Evolutionary conservation across 495 filamentous ascomycete species (phyloP), one percentile per base, ranked within the genome.

Genomic region (Neurospora hispaniola): DNA sequence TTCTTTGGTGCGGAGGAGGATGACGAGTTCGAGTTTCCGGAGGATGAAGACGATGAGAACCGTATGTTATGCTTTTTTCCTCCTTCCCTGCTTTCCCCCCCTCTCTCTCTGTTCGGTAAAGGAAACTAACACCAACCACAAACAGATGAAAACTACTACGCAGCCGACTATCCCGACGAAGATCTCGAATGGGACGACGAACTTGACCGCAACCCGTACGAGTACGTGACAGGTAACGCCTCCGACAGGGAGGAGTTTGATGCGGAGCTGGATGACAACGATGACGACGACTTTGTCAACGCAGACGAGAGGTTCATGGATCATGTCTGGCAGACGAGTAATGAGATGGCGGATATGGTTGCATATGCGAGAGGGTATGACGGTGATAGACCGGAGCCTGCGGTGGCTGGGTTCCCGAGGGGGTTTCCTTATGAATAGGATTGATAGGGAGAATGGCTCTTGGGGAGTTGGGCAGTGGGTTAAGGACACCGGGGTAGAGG

Each of bases 1-100:
- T 88, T 88, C 71, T 88, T 84, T 69, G 83, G 84, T 3, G 78
- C 80, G 7, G 82, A 82, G 20, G 76, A 74, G 4, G 85, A 87
- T 20, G 83, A 81, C 59, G 82, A 84, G 14, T 81, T 83, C 8
- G 84, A 87, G 10, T 82, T 81, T 68, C 78, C 78, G 1, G 85
- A 87, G 44, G 85, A 87, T 68, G 86, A 87, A n/a, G 86, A 88
- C 48, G 86, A 88, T 59, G 85, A 87, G 71, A 87, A 88, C 72
- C 85, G 43, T 46, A 46, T 20, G 43, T 44, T 44, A 3, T 18
- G 8, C 18, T 44, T n/a, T 44, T 27, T 31, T 31, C 35, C 5
- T 46, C 18, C 43, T 46, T 4, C 43, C 43, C 18, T 46, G 3
- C 18, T 46, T 46, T 8, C 18, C 2, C 16, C 18, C 16, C 43